Base-by-base conservation (phyloP, 352 stramenopile species). In the Phytophthora ohioensis region DNA sequence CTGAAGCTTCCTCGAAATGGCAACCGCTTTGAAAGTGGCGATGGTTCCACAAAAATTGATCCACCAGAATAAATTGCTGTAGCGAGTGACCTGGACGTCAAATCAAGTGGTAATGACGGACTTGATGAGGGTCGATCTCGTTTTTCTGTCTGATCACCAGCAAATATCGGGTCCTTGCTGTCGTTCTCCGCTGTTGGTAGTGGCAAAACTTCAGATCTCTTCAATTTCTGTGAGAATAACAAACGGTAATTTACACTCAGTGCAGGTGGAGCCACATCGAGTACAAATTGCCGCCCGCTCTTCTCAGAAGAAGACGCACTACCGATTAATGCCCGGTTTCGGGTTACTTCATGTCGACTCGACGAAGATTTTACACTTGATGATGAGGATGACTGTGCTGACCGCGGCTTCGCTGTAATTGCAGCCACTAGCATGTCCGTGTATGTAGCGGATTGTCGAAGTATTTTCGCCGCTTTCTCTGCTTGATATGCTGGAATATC, bases 11-110 rank as follows among this genome's bases (percentile, higher is more conserved):
- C 71, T 71, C 65, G 71, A 13, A 52, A 64, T 17, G 63, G 34
- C 62, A 86, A 73, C 3, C 82, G 73, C 51, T 85, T 85, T 3
- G 61, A 56, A 10, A 88, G 54, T 9, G 81, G 76, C 4, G 81
- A 88, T 17, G 81, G 79, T 39, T 85, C 79, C 2, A 89, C 75
- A 54, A 90, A 87, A 4, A 79, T 60, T 3, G 73, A 66, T 11
- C 67, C 49, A 12, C 58, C 62, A 13, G 69, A 67, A 46, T 88
- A 91, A 10, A 79, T 71, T 8, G 72, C 64, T 9, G 73, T 35
- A 31, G 73, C 49, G 17, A 81, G 64, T 5, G 73, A 69, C 27
- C 60, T 43, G 8, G 73, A 67, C 5, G 57, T 69, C n/a, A 68
- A 59, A 27, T 75, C 58, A 35, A 74, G 49, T n/a, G 30, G 43